These are phyloP conservation scores for Miscanthus lutarioriparius DNA, from an alignment of 176 grass and related monocot genomes.

Conservation along the genomic window DNA sequence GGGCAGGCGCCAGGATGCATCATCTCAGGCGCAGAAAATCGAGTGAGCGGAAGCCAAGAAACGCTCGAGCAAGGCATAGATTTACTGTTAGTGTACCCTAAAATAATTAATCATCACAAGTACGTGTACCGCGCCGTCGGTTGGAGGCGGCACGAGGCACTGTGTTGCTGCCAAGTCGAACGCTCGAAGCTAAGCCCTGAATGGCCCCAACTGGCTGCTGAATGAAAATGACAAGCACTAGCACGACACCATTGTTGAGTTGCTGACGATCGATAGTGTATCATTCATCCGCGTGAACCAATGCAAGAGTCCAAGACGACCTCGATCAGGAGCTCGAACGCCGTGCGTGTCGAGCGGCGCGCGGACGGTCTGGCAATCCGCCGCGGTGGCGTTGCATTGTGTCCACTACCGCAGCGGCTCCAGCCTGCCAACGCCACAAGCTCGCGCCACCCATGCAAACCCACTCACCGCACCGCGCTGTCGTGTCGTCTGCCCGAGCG, in stretches of 20 bases:
- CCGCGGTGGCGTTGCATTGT: slow-evolving; percentile 1
- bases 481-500: background rate
- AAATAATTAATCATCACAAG: no score
- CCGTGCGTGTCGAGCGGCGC: slow-evolving; percentile 30
- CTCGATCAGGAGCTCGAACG: background rate
- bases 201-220: no score
- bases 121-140: no score
- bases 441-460: slow-evolving; percentile 27
- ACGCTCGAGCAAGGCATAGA: no score
- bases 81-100: no score
- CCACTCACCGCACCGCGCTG: slow-evolving; percentile 14
- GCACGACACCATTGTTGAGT: background rate
- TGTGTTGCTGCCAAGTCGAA: no score
- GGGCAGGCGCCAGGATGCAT: no score
- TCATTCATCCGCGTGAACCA: background rate
- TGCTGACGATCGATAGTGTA: background rate
- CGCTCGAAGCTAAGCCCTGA: no score
- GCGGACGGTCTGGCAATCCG: slow-evolving; percentile 1
- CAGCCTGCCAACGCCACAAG: slow-evolving; percentile 28
- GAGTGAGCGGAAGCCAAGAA: no score
- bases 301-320: background rate
- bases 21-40: no score
- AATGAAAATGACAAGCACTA: background rate
- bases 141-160: no score
- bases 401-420: slow-evolving; percentile 23